Percentiles rank a stretch among this genome's conserved stretches.
These are phyloP conservation scores for Rhodocollybia butyracea DNA, from an alignment of 768 basidiomycete genomes.

Conservation along the genomic window DNA sequence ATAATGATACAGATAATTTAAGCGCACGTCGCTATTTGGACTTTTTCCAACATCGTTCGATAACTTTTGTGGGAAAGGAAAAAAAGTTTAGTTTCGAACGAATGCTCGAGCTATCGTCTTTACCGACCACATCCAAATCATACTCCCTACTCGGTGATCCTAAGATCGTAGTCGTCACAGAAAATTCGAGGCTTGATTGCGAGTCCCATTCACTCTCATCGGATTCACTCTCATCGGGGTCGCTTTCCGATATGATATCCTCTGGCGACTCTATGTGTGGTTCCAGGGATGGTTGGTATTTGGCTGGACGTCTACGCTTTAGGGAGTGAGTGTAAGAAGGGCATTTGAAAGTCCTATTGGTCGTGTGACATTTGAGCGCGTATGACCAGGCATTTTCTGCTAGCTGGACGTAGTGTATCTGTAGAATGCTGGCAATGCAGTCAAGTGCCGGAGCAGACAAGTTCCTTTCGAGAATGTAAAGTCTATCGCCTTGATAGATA, in stretches of 20 bases:
- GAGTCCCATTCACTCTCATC: not conserved
- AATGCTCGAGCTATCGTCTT: not conserved
- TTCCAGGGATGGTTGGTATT: not conserved
- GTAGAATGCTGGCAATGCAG: not conserved
- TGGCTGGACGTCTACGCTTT: not conserved
- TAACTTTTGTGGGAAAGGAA: not conserved
- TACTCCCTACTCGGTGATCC: not conserved
- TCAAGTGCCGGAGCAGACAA: not conserved
- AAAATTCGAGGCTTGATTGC: not conserved
- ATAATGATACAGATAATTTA: too few relatives aligned
- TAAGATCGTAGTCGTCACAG: not conserved
- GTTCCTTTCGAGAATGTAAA: slow-evolving; percentile 1
- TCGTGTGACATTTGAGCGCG: not conserved
- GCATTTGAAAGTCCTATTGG: not conserved
- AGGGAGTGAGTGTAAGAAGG: not conserved
- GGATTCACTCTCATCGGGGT: not conserved
- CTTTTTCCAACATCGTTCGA: too few relatives aligned
- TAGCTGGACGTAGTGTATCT: not conserved
- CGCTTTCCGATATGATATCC: not conserved
- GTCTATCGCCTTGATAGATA: not conserved
- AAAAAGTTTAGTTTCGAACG: not conserved
- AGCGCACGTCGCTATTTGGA: too few relatives aligned
- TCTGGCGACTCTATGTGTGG: not conserved
- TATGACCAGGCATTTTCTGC: slow-evolving; percentile 1
- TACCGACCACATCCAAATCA: not conserved